Conservation (phyloP, 31 red algal species). For the Pterothamnion heteromorphum region DNA sequence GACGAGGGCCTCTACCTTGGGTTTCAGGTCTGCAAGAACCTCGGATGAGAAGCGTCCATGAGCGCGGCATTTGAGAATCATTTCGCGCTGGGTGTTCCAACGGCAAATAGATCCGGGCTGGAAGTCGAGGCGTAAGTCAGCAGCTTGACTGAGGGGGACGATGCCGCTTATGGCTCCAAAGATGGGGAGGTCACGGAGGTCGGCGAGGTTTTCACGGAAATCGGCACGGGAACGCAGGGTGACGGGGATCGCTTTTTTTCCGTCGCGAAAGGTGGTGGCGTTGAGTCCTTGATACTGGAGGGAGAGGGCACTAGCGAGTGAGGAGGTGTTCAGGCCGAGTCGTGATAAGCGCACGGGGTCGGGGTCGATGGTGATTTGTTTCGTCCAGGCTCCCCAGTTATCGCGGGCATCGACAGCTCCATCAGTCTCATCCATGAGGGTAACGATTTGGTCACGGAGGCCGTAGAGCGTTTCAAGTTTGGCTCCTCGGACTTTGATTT, state of each 20-base stretch:
- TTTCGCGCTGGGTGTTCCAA: neutral
- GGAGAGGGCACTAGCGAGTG: neutral
- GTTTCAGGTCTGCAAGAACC: neutral
- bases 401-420: neutral
- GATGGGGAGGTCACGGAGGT: neutral
- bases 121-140: neutral
- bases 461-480: neutral
- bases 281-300: neutral
- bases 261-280: neutral
- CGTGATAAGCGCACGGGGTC: neutral
- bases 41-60: neutral
- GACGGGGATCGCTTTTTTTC: neutral
- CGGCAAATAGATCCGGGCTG: neutral
- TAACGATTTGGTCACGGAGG: neutral
- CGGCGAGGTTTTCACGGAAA: neutral
- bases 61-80: neutral
- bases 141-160: neutral
- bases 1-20: neutral
- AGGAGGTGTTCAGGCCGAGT: neutral
- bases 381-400: neutral
- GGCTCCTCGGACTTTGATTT: neutral
- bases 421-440: neutral
- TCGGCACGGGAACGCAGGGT: neutral
- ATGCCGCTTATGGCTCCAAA: neutral
- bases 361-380: neutral